These are phyloP conservation scores for Gomphus sp. DNA, from an alignment of 1,284 basidiomycete species.

Conservation along the genomic window DNA sequence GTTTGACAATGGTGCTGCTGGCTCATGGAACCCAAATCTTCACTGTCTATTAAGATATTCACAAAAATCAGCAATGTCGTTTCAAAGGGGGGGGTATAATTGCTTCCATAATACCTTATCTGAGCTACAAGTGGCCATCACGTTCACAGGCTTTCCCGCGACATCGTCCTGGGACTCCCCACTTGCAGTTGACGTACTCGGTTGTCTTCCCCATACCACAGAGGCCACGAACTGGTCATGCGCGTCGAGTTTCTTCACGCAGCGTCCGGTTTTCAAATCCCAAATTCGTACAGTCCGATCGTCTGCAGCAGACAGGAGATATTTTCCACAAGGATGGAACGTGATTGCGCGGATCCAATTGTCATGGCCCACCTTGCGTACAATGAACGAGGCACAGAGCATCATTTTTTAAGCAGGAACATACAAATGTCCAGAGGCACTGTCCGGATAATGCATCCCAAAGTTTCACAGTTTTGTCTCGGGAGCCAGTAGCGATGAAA, in stretches of 20 bases:
- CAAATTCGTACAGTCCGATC: conserved; percentile 88
- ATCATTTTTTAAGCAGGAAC: not conserved
- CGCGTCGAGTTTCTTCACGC: conserved; percentile 73
- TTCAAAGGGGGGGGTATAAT: not conserved
- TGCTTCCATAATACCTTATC: conserved; percentile 45
- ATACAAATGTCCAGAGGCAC: conserved; percentile 22
- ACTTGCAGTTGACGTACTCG: conserved; percentile 27
- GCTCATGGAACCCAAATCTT: conserved; percentile 7
- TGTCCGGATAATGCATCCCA: conserved; percentile 80
- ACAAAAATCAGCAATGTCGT: not conserved
- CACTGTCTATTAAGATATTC: not conserved
- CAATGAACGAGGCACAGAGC: not conserved
- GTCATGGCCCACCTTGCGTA: conserved; percentile 60
- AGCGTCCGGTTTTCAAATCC: conserved; percentile 77
- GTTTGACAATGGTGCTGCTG: not conserved
- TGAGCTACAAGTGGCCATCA: conserved; percentile 67
- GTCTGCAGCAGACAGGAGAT: conserved; percentile 80
- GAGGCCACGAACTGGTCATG: conserved; percentile 81
- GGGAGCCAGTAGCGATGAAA: conserved; percentile 73
- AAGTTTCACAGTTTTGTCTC: conserved; percentile 83
- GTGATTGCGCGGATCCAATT: conserved; percentile 80
- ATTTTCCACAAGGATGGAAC: conserved; percentile 83
- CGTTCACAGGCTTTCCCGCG: conserved; percentile 59
- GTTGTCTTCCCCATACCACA: conserved; percentile 72
- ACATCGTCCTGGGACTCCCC: conserved; percentile 25